Evolutionary conservation across 2,329 filamentous ascomycete species (phyloP).

Genomic region (Microcyclosporella mali): DNA sequence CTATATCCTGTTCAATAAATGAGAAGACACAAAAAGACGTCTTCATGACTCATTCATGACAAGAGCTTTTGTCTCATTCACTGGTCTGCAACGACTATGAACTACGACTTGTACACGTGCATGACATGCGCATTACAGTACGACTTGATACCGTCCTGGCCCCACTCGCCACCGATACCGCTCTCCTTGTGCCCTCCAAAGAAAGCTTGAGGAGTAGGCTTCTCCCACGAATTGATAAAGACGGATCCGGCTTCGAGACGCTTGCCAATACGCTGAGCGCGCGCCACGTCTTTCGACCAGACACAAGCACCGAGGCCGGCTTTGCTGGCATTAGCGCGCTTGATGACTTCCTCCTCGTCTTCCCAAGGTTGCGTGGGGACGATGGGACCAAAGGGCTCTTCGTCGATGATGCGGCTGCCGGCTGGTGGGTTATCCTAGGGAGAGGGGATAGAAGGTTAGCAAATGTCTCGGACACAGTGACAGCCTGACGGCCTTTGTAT

Average conservation of each 20-base stretch:
- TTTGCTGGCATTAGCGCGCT: constrained; percentile 44
- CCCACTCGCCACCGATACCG: constrained; percentile 51
- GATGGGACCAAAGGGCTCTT: constrained; percentile 51
- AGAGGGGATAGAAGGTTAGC: no score
- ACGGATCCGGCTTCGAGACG: constrained; percentile 50
- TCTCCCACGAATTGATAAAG: constrained; percentile 50
- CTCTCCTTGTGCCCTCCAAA: constrained; percentile 73
- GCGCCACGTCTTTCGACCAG: constrained; percentile 46
- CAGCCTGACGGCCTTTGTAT: no score
- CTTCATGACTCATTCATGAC: no score
- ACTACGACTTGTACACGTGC: constrained; percentile 2
- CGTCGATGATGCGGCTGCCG: constrained; percentile 35
- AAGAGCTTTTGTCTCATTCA: no score
- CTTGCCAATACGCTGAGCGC: constrained; percentile 43
- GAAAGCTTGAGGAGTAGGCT: constrained; percentile 41
- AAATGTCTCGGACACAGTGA: no score
- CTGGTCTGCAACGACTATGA: no score
- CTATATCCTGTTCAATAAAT: constrained; percentile 28
- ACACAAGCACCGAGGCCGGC: constrained; percentile 51
- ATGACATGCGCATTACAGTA: constrained; percentile 42
- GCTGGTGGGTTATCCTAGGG: constrained; percentile 42
- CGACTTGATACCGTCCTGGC: constrained; percentile 38
- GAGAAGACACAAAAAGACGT: no score
- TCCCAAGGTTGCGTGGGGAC: constrained; percentile 43
- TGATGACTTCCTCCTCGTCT: constrained; percentile 43